Conservation (phyloP, 495 filamentous ascomycete species). For the Hamigera avellanea region DNA sequence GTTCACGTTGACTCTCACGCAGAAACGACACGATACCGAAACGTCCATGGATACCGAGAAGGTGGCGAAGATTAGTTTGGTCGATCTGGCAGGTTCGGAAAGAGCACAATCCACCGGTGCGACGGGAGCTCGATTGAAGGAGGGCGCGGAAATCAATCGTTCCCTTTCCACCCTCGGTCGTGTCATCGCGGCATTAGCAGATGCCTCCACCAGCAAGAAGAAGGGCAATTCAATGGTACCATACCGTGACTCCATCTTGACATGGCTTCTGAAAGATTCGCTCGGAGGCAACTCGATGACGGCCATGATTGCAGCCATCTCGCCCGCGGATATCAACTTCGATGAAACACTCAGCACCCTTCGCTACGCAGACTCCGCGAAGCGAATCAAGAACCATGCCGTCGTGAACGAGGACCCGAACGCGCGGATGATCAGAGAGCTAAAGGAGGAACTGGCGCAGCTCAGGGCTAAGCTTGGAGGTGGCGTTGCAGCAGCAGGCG, state of each 20-base stretch:
- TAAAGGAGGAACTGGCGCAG: constrained; percentile 89
- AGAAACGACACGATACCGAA: constrained; percentile 86
- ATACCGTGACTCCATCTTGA: constrained; percentile 93
- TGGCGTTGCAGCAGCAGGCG: constrained; percentile 36
- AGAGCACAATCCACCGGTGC: constrained; percentile 92
- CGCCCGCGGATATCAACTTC: constrained; percentile 97
- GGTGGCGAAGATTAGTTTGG: constrained; percentile 93
- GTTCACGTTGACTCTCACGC: constrained; percentile 90
- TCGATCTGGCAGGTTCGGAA: constrained; percentile 96
- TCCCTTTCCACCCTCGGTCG: constrained; percentile 93
- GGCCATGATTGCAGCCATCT: constrained; percentile 98
- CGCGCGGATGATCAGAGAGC: constrained; percentile 93
- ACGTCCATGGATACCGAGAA: constrained; percentile 96
- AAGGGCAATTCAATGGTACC: constrained; percentile 80
- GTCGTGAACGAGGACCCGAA: constrained; percentile 99
- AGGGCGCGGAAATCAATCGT: constrained; percentile 97
- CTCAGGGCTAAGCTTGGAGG: constrained; percentile 78
- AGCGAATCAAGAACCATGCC: constrained; percentile 99
- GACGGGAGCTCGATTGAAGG: constrained; percentile 89
- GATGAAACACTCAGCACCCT: constrained; percentile 94
- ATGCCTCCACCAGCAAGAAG: constrained; percentile 77
- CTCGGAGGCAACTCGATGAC: constrained; percentile 98
- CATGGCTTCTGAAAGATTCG: constrained; percentile 96
- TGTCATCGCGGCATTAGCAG: constrained; percentile 94
- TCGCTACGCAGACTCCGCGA: constrained; percentile 93